A percentile compares a stretch with the other conserved stretches of the same genome.
Conservation (phyloP, 2,329 filamentous ascomycete genomes). For the Neobulgaria alba region DNA sequence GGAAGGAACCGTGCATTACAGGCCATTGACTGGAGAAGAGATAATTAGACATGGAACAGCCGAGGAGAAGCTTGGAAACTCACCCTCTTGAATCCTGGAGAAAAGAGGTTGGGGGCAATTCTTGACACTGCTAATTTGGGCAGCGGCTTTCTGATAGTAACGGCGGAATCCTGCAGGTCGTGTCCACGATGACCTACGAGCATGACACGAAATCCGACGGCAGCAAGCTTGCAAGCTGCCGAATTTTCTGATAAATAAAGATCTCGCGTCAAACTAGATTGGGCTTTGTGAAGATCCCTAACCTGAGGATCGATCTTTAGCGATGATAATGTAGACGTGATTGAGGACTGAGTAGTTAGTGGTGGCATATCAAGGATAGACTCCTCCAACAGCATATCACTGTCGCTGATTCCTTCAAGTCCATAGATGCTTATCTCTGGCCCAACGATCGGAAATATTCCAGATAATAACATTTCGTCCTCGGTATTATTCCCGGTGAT, state of each 20-base stretch:
- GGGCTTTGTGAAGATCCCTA: no score
- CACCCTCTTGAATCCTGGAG: slow-evolving; percentile 21
- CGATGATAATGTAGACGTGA: no score
- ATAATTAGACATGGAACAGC: background rate
- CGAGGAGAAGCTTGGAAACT: background rate
- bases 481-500: no score
- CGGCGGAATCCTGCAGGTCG: background rate
- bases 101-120: slow-evolving; percentile 18
- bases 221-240: background rate
- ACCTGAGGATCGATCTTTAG: no score
- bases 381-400: no score
- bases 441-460: no score
- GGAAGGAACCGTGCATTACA: slow-evolving; percentile 12
- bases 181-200: background rate
- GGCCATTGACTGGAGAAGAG: slow-evolving; percentile 9
- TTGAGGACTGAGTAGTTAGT: no score
- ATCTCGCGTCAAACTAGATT: no score
- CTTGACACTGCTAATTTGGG: slow-evolving; percentile 9
- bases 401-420: no score
- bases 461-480: no score
- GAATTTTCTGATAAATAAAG: background rate
- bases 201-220: background rate
- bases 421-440: no score
- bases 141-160: slow-evolving; percentile 7
- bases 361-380: no score